Evolutionary conservation across 2,329 filamentous ascomycete species (phyloP), one percentile per base, ranked within the genome.

Genomic region (Phialophora macrospora): DNA sequence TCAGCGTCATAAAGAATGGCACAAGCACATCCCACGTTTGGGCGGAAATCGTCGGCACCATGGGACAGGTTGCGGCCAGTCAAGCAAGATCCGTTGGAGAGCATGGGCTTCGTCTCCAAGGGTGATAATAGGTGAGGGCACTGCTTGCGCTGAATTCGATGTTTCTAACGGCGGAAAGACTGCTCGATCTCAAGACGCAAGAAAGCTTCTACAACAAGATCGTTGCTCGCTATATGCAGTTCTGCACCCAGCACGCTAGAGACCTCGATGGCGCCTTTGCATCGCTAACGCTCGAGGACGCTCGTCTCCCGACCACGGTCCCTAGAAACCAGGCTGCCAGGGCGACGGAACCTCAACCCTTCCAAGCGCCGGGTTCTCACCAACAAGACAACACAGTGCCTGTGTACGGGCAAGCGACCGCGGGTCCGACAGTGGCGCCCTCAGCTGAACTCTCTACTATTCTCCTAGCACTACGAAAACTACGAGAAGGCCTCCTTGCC

Each of bases 191-290:
- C 77, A 92, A 91, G 79, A 86, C 85, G 7, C 94, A 98, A 79
- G 90, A 96, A 77, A 83, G 83, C 61, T 97, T 94, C 81, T 97
- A 94, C 78, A 88, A 88, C 75, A 91, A 89, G 75, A 96, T 97
- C 73, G 88, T 93, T 65, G 89, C 94, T 75, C 88, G 92, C 56
- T 97, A 96, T 80, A 90, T 97, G 86, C 87, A 87, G 69, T 96
- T 97, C 77, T 96, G 93, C 81, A 90, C 91, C 17, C 86, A 88
- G 63, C 86, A 90, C 74, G 84, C 88, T 60, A 88, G 91, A 70
- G 87, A 90, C 71, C 86, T 97, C 28, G 86, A 93, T 66, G 83
- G 85, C 57, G 89, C 91, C 62, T 93, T 96, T 75, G 85, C 89
- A 1, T 87, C 88, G 1, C 82, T 95, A 22, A 79, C 80, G 55